These are phyloP conservation scores for Pseudotulostoma volvatum DNA, from an alignment of 495 filamentous ascomycete genomes.

Conservation along the genomic window DNA sequence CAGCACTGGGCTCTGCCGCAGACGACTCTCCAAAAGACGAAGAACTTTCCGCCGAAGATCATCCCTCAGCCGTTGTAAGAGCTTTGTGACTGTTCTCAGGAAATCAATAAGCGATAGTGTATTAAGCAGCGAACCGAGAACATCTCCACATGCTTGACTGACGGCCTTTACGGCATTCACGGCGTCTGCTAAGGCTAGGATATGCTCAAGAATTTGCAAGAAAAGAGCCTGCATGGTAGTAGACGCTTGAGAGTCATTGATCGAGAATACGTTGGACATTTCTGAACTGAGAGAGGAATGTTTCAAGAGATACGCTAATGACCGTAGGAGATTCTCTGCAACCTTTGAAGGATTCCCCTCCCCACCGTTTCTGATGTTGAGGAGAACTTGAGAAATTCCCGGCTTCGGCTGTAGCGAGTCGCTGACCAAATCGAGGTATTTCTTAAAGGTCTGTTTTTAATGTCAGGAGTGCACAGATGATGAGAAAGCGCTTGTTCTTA, in stretches of 20 bases:
- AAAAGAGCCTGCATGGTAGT: constrained; percentile 48
- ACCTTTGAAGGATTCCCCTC: constrained; percentile 42
- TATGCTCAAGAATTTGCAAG: constrained; percentile 50
- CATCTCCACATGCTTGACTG: constrained; percentile 45
- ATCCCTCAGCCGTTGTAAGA: constrained; percentile 56
- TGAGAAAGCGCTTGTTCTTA: constrained; percentile 7
- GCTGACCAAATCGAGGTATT: constrained; percentile 50
- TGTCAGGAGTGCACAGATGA: constrained; percentile 5
- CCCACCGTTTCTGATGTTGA: constrained; percentile 46
- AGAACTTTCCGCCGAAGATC: constrained; percentile 65
- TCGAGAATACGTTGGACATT: constrained; percentile 22
- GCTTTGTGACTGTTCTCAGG: constrained; percentile 60
- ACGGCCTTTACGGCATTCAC: constrained; percentile 44
- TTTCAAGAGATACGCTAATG: constrained; percentile 27
- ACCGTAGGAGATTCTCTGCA: constrained; percentile 42
- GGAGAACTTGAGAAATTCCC: constrained; percentile 46
- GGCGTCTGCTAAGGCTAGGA: constrained; percentile 43
- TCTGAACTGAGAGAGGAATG: constrained; percentile 29
- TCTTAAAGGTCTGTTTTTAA: constrained; percentile 38
- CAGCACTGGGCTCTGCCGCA: constrained; percentile 47
- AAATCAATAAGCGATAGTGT: constrained; percentile 72
- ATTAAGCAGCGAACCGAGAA: constrained; percentile 56
- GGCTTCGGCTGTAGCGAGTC: constrained; percentile 61
- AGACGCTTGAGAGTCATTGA: constrained; percentile 28
- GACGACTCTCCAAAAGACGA: constrained; percentile 55